Evolutionary conservation across 768 basidiomycete genomes (phyloP), one percentile per base, ranked within the genome.

Genomic region (Cystobasidium tubakii): DNA sequence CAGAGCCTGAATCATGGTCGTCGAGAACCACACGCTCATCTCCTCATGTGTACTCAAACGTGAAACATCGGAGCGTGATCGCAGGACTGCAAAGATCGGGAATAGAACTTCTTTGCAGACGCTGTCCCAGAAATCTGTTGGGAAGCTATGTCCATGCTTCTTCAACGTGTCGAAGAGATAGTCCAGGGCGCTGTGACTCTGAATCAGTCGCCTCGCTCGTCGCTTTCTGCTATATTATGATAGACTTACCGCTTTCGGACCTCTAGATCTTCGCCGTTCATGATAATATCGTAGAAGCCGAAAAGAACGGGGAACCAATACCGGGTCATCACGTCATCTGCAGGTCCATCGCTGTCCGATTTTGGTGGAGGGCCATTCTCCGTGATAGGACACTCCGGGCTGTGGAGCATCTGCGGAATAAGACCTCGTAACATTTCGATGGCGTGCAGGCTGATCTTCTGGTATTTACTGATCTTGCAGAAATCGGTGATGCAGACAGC

Each of bases 221-320:
- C 6, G 1, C 15, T 19, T 12, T 15, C 50, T 21, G 4, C 0
- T 0, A 10, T 33, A 19, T 33, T 31, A 21, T 67, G 15, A 33
- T 13, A 34, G 15, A 84, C 92, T 83, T 80, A 99, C 96, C 97
- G 81, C 79, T 94, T 86, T 77, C 96, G 88, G 66, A 99, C 93
- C 86, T 99, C 96, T 31, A 99, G 83, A 79, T 99, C 96, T 81
- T 98, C 96, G 21, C 92, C 96, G 75, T 96, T 98, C 95, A 99
- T 98, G 80, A 99, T 95, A 69, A 99, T 95, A 81, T 98, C 96
- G 82, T 94, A 97, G 83, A 97, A 98, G n/a, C 90, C 90, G 79
- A 98, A 95, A 43, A 98, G 84, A 1, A 92, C 88, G 0, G 96
- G 96, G 84, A 90, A 93, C 96, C 96, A 99, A 81, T 89, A 97